Evolutionary conservation across 495 filamentous ascomycete genomes (phyloP).

Genomic region (Aspergillus sclerotioniger): DNA sequence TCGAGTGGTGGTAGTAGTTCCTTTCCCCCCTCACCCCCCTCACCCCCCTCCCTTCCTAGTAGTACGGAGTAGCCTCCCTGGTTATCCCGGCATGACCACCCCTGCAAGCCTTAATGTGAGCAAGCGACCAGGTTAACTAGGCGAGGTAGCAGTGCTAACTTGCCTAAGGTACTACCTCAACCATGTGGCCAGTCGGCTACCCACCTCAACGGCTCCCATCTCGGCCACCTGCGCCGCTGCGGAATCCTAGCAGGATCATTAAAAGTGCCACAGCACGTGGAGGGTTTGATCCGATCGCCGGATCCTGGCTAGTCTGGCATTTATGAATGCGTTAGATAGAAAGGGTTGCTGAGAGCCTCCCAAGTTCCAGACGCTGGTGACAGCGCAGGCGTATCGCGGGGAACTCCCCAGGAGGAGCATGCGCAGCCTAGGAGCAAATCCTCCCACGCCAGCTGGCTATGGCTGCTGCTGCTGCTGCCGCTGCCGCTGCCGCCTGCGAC

Average conservation of each 20-base stretch:
- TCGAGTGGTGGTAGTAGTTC: neutral
- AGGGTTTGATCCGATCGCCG: constrained; percentile 19
- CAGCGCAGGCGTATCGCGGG: neutral
- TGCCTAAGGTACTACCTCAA: neutral
- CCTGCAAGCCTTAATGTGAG: neutral
- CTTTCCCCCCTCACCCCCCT: neutral
- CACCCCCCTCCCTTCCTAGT: too few relatives aligned
- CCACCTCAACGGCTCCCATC: constrained; percentile 1
- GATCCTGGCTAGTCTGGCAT: constrained; percentile 17
- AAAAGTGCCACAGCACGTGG: constrained; percentile 29
- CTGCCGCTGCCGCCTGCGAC: too few relatives aligned
- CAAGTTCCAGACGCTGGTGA: neutral
- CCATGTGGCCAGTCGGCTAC: constrained; percentile 6
- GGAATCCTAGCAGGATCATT: constrained; percentile 27
- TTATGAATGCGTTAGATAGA: neutral
- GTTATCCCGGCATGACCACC: neutral
- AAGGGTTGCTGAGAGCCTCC: neutral
- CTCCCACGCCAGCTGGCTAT: neutral
- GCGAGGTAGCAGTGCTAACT: neutral
- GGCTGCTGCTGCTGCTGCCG: too few relatives aligned
- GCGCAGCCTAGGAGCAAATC: neutral
- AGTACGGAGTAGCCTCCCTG: neutral
- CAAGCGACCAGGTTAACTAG: neutral
- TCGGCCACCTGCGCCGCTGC: constrained; percentile 4
- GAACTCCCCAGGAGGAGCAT: neutral